Evolutionary conservation across 169 alveolate genomes (phyloP), one percentile per base, ranked within the genome.

Genomic region (Plasmodium coatneyi): DNA sequence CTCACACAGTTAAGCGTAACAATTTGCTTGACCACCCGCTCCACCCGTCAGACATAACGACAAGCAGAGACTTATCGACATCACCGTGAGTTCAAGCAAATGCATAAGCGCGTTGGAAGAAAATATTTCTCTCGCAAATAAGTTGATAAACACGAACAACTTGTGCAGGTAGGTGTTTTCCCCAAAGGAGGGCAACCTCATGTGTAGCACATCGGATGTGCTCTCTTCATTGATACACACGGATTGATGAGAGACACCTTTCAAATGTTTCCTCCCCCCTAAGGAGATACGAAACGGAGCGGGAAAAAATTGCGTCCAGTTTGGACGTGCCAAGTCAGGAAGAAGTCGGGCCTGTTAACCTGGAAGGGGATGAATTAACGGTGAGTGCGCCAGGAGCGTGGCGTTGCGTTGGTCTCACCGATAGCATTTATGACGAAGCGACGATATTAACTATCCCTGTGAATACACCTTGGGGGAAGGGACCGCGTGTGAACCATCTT

Each of bases 241-340:
- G 14, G 22, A 14, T 14, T 49, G 22, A 3, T 12, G 22, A 3
- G 60, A 49, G 22, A 12, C 22, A 49, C 7, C 14, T 49, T 49
- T 49, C 60, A 49, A 49, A 14, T 49, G 19, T 2, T 14, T 72
- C 56, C 39, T 46, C n/a, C 22, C 22, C 52, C 54, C 32, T 25
- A 19, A 84, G 92, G 83, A 84, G 80, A 28, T 84, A 71, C 60
- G 92, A 84, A 49, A 84, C 84, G 1, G 92, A 84, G 43, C 30
- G 92, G n/a, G 92, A 84, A 72, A 36, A 84, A 46, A 60, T 71
- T 49, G 54, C 78, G 19, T 71, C 92, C 16, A n/a, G 74, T 39
- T 30, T 28, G 14, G 46, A 14, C 2, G 34, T 46, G 34, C n/a
- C 16, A 6, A 16, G n/a, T 39, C 22, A 0, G 80, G 80, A 84